Evolutionary conservation across 352 stramenopile genomes (phyloP).

Genomic region (Phytophthora boehmeriae): DNA sequence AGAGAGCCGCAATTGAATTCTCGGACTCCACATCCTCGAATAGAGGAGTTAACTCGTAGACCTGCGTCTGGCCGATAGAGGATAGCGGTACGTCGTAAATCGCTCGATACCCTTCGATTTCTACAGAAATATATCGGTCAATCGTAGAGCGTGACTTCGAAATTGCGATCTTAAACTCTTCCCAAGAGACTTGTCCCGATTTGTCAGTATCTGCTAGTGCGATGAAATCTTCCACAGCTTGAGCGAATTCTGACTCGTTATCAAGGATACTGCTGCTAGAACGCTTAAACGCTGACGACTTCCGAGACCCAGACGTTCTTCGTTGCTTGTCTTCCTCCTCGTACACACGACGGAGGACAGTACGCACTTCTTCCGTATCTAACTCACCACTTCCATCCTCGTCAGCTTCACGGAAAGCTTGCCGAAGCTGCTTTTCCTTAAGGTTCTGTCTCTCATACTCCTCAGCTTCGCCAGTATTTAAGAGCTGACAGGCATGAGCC

Average conservation of each 20-base stretch:
- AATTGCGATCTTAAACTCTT: conserved; percentile 89
- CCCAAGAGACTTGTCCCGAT: conserved; percentile 82
- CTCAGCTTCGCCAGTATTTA: conserved; percentile 71
- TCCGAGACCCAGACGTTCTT: conserved; percentile 31
- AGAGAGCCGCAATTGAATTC: conserved; percentile 65
- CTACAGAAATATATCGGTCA: conserved; percentile 75
- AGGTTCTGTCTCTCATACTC: conserved; percentile 81
- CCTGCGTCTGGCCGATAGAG: conserved; percentile 72
- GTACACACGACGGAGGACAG: conserved; percentile 73
- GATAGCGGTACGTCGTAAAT: conserved; percentile 74
- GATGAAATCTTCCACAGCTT: conserved; percentile 79
- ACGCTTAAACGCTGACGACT: conserved; percentile 36
- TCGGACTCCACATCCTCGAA: conserved; percentile 82
- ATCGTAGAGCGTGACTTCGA: conserved; percentile 71
- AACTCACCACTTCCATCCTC: conserved; percentile 77
- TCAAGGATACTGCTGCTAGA: conserved; percentile 61
- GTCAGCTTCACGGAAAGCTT: conserved; percentile 81
- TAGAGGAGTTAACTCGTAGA: conserved; percentile 75
- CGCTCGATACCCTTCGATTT: conserved; percentile 74
- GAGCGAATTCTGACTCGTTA: conserved; percentile 64
- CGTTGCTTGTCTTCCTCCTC: conserved; percentile 70
- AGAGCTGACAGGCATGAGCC: conserved; percentile 63
- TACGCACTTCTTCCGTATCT: conserved; percentile 76
- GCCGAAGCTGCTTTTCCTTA: conserved; percentile 87
- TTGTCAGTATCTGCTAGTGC: conserved; percentile 76